Percentiles rank a stretch among this genome's conserved stretches.
Conservation (phyloP, 176 grass and related monocot species). For the Cenchrus purpureus region DNA sequence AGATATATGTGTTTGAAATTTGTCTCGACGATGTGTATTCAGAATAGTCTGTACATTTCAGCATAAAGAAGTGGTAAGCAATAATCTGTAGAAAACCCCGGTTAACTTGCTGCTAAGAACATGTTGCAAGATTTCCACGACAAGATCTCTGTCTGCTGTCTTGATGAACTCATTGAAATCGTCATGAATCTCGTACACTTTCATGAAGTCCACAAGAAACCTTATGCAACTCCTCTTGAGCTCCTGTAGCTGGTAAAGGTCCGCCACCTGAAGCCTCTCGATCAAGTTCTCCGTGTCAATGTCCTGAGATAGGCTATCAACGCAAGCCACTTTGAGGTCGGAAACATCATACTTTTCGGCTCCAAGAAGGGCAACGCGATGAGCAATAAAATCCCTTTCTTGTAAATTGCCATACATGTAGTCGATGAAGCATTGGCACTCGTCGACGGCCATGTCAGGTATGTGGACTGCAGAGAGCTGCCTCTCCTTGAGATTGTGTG, state of each 20-base stretch:
- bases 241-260: slow-evolving; percentile 47
- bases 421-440: slow-evolving; percentile 54
- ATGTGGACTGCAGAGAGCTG: slow-evolving; percentile 56
- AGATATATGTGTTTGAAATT: too few relatives aligned
- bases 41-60: background rate
- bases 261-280: slow-evolving; percentile 54
- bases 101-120: background rate
- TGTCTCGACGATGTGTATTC: too few relatives aligned
- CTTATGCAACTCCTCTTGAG: slow-evolving; percentile 57
- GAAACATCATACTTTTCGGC: slow-evolving; percentile 63
- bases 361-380: slow-evolving; percentile 51
- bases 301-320: slow-evolving; percentile 51
- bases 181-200: background rate
- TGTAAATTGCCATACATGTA: slow-evolving; percentile 59
- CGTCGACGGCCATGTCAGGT: slow-evolving; percentile 58
- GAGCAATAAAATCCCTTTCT: slow-evolving; percentile 35
- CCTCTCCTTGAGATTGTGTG: slow-evolving; percentile 65
- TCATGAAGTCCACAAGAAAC: slow-evolving; percentile 35
- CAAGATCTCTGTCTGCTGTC: background rate
- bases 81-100: too few relatives aligned
- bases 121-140: background rate
- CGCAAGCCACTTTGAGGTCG: slow-evolving; percentile 52
- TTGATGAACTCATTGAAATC: slow-evolving; percentile 1
- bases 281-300: slow-evolving; percentile 50
- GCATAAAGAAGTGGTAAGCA: background rate